phyloP scores from a whole-genome alignment of 305 asterid species.

The Fraxinus albicans region DNA sequence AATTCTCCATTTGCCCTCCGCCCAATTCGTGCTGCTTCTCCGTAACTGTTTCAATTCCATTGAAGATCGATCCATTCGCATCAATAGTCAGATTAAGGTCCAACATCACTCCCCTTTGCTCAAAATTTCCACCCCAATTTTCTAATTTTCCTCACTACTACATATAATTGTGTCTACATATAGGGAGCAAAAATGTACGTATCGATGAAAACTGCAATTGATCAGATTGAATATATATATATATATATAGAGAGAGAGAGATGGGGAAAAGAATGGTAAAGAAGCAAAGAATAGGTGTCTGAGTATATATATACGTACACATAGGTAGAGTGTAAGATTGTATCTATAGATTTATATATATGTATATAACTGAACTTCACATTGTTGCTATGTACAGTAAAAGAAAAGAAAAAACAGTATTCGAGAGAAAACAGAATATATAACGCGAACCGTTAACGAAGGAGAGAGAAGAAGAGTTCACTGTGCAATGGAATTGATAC shows the following conservation, averaged over 20 bases:
- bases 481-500: background rate
- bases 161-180: background rate
- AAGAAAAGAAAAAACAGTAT: background rate
- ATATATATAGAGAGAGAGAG: background rate
- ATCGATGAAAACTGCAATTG: background rate
- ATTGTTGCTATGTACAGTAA: background rate
- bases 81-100: constrained; percentile 52
- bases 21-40: constrained; percentile 33
- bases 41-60: constrained; percentile 35
- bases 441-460: background rate
- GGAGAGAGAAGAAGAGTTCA: background rate
- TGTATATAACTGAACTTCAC: background rate
- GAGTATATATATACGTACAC: constrained; percentile 1
- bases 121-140: background rate
- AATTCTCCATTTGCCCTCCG: constrained; percentile 56
- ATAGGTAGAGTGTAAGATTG: background rate
- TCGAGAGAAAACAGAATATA: background rate
- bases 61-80: constrained; percentile 36
- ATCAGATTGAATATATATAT: background rate
- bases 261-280: constrained; percentile 23
- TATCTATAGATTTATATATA: constrained; percentile 7
- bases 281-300: constrained; percentile 42
- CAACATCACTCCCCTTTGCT: constrained; percentile 31
- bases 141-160: constrained; percentile 7
- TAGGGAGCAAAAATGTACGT: constrained; percentile 17